Evolutionary conservation across 1,284 basidiomycete species (phyloP), one percentile per base, ranked within the genome.

Genomic region (Naganishia liquefaciens): DNA sequence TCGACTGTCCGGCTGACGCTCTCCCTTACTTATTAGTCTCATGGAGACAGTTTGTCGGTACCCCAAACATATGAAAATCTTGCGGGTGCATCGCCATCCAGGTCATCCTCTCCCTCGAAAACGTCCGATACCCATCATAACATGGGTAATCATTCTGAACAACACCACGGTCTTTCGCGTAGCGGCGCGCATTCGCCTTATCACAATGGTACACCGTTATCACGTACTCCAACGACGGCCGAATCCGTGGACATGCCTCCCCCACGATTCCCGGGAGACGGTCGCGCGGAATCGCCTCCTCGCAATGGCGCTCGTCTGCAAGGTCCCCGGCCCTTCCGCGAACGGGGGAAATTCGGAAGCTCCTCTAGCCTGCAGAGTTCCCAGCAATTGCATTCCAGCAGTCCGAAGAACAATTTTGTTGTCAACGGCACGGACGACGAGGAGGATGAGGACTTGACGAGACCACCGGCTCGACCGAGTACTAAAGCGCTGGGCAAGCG

Each of bases 401-500:
- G 33, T 60, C 57, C 27, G 10, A 33, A 60, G 15, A 60, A 60
- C 46, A 60, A 60, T 25, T 42, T 60, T 23, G 46, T 60, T 19
- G 57, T 60, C 17, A 60, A 60, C 23, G 46, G 57, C 9, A 60
- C 46, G 3, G 57, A 60, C 23, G 64, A 66, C 44, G 67, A 40
- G 1, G 64, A 67, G n/a, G 72, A 70, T 0, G 69, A 70, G 1
- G 72, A 70, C 11, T 69, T 69, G 7, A 70, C 71, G 19, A 63
- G 63, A 5, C 66, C 69, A 21, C 73, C 74, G 9, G 25, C 65
- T 11, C 72, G 73, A 39, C 78, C 78, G 0, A 74, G 72, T 64
- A 65, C 75, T 33, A 79, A 78, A 58, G 78, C 78, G 21, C 64
- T 79, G 10, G 78, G 78, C 51, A 79, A 79, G 66, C 69, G 78